Base-by-base conservation (phyloP, 495 filamentous ascomycete genomes). In the Amniculicola lignicola region DNA sequence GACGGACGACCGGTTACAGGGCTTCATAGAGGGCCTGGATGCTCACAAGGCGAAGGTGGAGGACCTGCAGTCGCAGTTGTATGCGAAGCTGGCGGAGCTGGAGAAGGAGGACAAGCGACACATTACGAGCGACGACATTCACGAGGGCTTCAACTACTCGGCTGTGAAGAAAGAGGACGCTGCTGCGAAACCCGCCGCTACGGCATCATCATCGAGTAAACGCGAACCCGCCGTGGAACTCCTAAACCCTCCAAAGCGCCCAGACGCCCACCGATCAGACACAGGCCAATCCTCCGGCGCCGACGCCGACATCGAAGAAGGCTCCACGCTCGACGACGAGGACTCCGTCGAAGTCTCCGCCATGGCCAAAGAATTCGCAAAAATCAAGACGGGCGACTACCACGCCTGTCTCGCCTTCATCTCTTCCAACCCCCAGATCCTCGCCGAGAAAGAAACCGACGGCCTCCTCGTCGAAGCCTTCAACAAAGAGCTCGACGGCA, bases 81-180 rank as follows among this genome's bases (percentile, higher is more conserved):
- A 81, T 28, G 70, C 72, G 51, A 89, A 87, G 72, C 76, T 97
- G 45, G 85, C 76, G 5, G 79, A 89, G 69, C 73, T 98, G 16
- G 91, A 96, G 74, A 87, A 85, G 71, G 89, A 93, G 51, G 91
- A 96, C 66, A 70, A 77, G 37, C 78, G 79, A 58, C 96, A 98
- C 70, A 98, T 98, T 59, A 98, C 93, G 1, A 96, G 90, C 64
- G 94, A 97, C 62, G 72, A 78, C 57, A 81, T 95, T 55, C 90
- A 95, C 67, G 89, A 84, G 4, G 93, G 93, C 10, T 98, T 98
- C 68, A 83, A 93, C 68, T 86, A 79, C 62, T 90, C 89, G 2
- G 76, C 84, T 56, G 80, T 98, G 42, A 62, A 69, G 57, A 60
- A 70, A 71, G 25, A 12, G 3, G 37, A 59, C 27, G 40, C 27